A percentile compares a stretch with the other conserved stretches of the same genome.
phyloP scores from a whole-genome alignment of 805 yeast species.

The Starmera quercuum region DNA sequence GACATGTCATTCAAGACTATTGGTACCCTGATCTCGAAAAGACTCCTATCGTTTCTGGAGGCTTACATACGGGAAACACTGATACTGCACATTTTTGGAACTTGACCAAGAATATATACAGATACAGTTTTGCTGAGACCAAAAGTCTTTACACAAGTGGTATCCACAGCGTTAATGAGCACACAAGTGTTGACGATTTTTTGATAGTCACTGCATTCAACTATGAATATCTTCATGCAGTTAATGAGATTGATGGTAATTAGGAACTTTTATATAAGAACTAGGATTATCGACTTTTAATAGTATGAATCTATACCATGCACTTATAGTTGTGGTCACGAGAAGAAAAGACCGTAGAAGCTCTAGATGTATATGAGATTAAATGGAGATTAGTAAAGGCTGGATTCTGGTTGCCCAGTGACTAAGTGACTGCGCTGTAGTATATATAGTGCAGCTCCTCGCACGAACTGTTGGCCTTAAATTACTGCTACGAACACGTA shows the following conservation, averaged over 20 bases:
- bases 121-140: constrained; percentile 44
- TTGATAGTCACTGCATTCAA: constrained; percentile 43
- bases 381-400: no score
- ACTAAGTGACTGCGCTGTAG: no score
- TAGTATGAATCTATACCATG: no score
- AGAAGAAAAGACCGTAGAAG: no score
- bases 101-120: constrained; percentile 50
- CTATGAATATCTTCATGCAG: constrained; percentile 31
- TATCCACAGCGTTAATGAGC: constrained; percentile 57
- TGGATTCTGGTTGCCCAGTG: no score
- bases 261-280: no score
- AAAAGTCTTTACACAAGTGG: constrained; percentile 26
- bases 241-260: constrained; percentile 1
- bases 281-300: no score
- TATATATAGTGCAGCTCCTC: no score
- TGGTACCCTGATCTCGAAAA: constrained; percentile 28
- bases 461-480: no score
- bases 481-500: no score
- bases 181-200: constrained; percentile 40
- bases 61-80: constrained; percentile 61
- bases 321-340: no score
- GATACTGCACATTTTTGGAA: constrained; percentile 64
- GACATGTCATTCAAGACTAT: constrained; percentile 52
- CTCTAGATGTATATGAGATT: no score
- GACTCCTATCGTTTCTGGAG: constrained; percentile 43